Conservation (phyloP, 1,139 yeast species). For the Hansenula lynferdii region DNA sequence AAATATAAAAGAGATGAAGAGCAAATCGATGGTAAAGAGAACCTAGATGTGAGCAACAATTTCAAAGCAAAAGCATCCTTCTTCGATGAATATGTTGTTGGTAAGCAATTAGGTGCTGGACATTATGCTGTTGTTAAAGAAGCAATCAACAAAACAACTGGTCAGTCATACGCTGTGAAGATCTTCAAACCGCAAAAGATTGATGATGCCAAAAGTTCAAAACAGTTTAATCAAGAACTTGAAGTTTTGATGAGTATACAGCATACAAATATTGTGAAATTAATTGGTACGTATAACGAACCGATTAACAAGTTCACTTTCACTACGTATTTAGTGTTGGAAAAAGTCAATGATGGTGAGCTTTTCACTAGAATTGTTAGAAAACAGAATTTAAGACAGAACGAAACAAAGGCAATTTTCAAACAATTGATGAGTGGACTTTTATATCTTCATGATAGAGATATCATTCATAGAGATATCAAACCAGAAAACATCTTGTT, state of each 20-base stretch:
- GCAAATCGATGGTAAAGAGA: slow-evolving; percentile 9
- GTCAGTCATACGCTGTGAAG: slow-evolving; percentile 64
- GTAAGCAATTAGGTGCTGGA: slow-evolving; percentile 65
- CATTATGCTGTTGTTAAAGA: slow-evolving; percentile 78
- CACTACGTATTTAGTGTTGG: slow-evolving; percentile 65
- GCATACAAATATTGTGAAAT: slow-evolving; percentile 67
- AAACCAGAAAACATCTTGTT: slow-evolving; percentile 74
- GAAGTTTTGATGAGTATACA: slow-evolving; percentile 58
- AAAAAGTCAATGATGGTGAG: slow-evolving; percentile 72
- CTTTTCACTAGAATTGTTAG: slow-evolving; percentile 64
- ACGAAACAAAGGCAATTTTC: slow-evolving; percentile 59
- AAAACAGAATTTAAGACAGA: slow-evolving; percentile 54
- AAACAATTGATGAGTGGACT: slow-evolving; percentile 61
- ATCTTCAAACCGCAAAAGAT: slow-evolving; percentile 64
- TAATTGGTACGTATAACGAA: slow-evolving; percentile 64
- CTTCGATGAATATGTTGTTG: slow-evolving; percentile 57
- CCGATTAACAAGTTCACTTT: slow-evolving; percentile 50
- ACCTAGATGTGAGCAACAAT: not conserved
- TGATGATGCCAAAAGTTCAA: slow-evolving; percentile 40
- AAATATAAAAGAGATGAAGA: slow-evolving; percentile 34
- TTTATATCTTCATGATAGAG: slow-evolving; percentile 53
- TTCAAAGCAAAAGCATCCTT: slow-evolving; percentile 33
- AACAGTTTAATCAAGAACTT: slow-evolving; percentile 62
- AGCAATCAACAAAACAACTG: slow-evolving; percentile 52
- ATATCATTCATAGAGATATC: slow-evolving; percentile 71